Conservation (phyloP, 208 protist species). For the Crithidia expoeki region DNA sequence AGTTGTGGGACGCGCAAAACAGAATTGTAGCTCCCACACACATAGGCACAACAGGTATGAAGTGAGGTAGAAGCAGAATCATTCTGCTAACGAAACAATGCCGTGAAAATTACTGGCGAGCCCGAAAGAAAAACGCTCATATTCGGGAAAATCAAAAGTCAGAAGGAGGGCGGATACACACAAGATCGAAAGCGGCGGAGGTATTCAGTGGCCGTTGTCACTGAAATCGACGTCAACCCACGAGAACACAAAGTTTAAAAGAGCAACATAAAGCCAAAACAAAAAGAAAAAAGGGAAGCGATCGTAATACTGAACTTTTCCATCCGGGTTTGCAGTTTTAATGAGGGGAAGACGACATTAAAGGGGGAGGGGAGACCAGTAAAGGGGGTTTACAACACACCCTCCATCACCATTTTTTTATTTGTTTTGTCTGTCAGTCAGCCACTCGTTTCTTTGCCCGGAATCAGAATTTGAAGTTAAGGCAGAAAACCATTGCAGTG, state of each 20-base stretch:
- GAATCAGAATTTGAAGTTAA: background rate
- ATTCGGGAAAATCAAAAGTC: background rate
- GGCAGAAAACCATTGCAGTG: background rate
- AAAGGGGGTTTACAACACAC: background rate
- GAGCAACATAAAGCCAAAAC: background rate
- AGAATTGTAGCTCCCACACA: background rate
- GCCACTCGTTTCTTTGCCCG: background rate
- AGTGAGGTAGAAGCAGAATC: slow-evolving; percentile 10
- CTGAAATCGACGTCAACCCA: slow-evolving; percentile 1
- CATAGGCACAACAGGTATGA: background rate
- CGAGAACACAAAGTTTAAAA: background rate
- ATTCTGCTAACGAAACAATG: background rate
- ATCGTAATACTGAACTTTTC: background rate
- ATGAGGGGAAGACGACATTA: background rate
- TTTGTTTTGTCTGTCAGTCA: background rate
- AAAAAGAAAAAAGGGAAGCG: slow-evolving; percentile 3
- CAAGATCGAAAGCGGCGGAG: background rate
- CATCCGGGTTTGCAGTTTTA: background rate
- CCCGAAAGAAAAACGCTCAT: slow-evolving; percentile 26
- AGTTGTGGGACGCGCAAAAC: background rate
- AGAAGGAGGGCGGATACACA: background rate
- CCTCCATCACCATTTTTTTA: background rate
- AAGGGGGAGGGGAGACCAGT: background rate
- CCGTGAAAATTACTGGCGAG: background rate
- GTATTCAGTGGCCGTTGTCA: background rate